Evolutionary conservation across 768 basidiomycete species (phyloP).

Genomic region (Psilocybe sp.): DNA sequence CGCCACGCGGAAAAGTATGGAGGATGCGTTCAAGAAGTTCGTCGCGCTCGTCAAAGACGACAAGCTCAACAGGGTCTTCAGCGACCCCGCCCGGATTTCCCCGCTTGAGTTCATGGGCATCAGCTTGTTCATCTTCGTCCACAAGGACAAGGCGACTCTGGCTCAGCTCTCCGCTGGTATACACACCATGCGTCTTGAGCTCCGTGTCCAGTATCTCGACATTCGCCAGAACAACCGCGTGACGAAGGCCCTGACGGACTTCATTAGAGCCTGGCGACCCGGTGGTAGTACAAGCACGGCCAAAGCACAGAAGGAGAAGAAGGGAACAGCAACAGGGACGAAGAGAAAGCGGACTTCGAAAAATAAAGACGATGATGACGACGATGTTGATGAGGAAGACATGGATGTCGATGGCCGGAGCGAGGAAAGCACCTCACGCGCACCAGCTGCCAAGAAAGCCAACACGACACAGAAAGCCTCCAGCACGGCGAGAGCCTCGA

Average conservation of each 20-base stretch:
- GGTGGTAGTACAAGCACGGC: conserved; percentile 1
- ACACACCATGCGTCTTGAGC: conserved; percentile 47
- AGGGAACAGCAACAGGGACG: conserved; percentile 2
- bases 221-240: conserved; percentile 64
- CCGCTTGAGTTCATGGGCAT: conserved; percentile 69
- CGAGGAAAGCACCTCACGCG: conserved; percentile 5
- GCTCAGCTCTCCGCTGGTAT: conserved; percentile 43
- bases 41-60: conserved; percentile 38
- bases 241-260: conserved; percentile 51
- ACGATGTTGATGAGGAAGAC: conserved; percentile 6
- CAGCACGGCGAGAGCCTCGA: neutral
- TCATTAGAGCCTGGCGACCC: conserved; percentile 34
- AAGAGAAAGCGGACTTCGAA: conserved; percentile 20
- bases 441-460: conserved; percentile 7
- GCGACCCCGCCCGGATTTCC: conserved; percentile 46
- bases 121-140: conserved; percentile 49
- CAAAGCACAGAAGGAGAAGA: conserved; percentile 5
- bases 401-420: conserved; percentile 10
- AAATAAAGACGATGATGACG: conserved; percentile 14
- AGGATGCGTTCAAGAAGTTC: conserved; percentile 46
- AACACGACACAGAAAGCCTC: neutral
- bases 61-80: conserved; percentile 33
- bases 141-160: conserved; percentile 36
- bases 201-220: conserved; percentile 57
- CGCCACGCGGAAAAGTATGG: conserved; percentile 29